Evolutionary conservation across 2,329 filamentous ascomycete species (phyloP), one percentile per base, ranked within the genome.

Genomic region (Hypoxylon sp.): DNA sequence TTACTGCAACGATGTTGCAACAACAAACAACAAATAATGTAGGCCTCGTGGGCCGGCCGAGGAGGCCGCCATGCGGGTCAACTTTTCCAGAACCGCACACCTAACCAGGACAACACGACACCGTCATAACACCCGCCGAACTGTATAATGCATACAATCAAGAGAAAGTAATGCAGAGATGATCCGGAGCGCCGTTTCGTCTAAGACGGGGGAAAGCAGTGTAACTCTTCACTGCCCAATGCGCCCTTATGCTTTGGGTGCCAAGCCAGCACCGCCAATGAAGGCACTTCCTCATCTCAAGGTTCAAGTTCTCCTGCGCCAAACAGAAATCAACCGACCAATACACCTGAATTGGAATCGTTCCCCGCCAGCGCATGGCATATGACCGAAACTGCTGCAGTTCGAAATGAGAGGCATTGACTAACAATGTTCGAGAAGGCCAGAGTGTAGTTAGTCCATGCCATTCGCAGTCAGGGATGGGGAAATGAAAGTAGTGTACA

Each of bases 221-320:
- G 67, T 61, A 70, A 70, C 61, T 70, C 57, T 68, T 70, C 51
- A 69, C 69, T 70, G 66, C 69, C 69, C 66, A 72, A 72, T 68
- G 37, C 61, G 37, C 69, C 64, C 61, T 40, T 59, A 70, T 62
- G 66, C 67, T 72, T 44, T 70, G 51, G 65, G 64, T 70, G 69
- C 64, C 67, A 70, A 72, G 69, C 53, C 48, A 50, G 61, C 64
- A 68, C 61, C 58, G 64, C 69, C 69, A 70, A 70, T 72, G 56
- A 58, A 70, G 64, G 59, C 62, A 61, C 55, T 62, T 57, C 53
- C 61, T 64, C 64, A 53, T 62, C 64, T 56, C 55, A 64, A 71
- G 54, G 46, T 57, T 67, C 64, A 58, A 65, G 50, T 66, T 70
- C 61, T 56, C 55, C 57, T 70, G 59, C 67, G 69, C 67, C 69